These are phyloP conservation scores for Yamadazyma epiphylla DNA, from an alignment of 1,139 yeast genomes.

Conservation along the genomic window DNA sequence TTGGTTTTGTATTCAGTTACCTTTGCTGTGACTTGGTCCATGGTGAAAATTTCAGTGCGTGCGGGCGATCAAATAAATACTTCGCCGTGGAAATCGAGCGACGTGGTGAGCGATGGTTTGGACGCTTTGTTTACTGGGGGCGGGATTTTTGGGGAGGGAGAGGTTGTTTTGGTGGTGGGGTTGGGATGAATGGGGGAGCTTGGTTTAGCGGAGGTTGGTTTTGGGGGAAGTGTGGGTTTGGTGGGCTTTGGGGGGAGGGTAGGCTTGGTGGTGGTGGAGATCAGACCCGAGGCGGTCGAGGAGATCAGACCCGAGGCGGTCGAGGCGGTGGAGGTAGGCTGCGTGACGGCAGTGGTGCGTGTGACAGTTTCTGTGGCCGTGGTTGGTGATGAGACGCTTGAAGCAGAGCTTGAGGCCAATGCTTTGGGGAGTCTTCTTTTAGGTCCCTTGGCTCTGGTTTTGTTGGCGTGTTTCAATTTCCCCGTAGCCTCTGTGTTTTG, in stretches of 20 bases:
- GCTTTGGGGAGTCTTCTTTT: slow-evolving; percentile 61
- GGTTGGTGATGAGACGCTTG: no score
- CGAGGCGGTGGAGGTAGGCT: no score
- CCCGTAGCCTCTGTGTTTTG: slow-evolving; percentile 12
- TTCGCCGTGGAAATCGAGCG: slow-evolving; percentile 31
- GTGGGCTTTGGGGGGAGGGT: no score
- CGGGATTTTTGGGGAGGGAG: slow-evolving; percentile 13
- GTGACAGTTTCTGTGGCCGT: no score
- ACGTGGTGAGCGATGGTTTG: slow-evolving; percentile 24
- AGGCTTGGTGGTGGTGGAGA: no score
- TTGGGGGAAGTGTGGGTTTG: no score
- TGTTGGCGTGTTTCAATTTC: slow-evolving; percentile 55
- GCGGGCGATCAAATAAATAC: slow-evolving; percentile 26
- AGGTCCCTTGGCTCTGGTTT: slow-evolving; percentile 70
- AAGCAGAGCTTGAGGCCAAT: slow-evolving; percentile 8
- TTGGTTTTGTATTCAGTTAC: slow-evolving; percentile 9
- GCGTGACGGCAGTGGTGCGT: no score
- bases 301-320: no score
- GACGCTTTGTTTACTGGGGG: slow-evolving; percentile 29
- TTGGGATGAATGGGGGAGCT: no score
- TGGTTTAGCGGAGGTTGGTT: no score
- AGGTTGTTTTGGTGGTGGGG: background rate
- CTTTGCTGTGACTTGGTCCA: slow-evolving; percentile 7
- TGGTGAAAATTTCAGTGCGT: slow-evolving; percentile 1
- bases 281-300: no score